These are phyloP conservation scores for Colletotrichum echinochloae DNA, from an alignment of 2,329 filamentous ascomycete species.

Conservation along the genomic window DNA sequence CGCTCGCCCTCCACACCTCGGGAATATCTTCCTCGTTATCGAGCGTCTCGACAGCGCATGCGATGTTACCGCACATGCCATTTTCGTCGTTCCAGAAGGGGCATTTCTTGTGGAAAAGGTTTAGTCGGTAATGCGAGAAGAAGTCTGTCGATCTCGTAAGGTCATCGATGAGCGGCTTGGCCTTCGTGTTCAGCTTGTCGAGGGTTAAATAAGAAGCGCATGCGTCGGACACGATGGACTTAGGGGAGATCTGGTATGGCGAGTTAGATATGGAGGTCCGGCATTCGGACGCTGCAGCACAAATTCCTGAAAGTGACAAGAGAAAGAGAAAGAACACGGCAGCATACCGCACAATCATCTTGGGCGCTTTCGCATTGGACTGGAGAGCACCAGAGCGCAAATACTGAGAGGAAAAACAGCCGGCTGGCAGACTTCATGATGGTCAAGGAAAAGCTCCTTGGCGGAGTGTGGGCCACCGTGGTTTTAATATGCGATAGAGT, in stretches of 20 bases:
- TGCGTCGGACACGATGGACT: slow-evolving; percentile 90
- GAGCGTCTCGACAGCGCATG: slow-evolving; percentile 93
- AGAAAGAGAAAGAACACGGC: slow-evolving; percentile 42
- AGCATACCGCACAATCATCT: slow-evolving; percentile 67
- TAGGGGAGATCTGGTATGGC: slow-evolving; percentile 80
- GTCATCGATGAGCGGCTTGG: slow-evolving; percentile 82
- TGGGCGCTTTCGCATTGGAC: slow-evolving; percentile 58
- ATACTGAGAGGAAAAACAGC: slow-evolving; percentile 67
- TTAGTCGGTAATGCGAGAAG: slow-evolving; percentile 97
- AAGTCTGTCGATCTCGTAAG: slow-evolving; percentile 93
- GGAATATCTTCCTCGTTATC: slow-evolving; percentile 97
- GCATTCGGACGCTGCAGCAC: slow-evolving; percentile 40
- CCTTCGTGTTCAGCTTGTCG: slow-evolving; percentile 81
- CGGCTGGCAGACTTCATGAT: slow-evolving; percentile 67
- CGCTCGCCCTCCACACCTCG: slow-evolving; percentile 88
- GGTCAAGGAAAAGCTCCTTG: neutral
- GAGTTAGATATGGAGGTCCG: slow-evolving; percentile 55
- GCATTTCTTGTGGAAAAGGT: slow-evolving; percentile 93
- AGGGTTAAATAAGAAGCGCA: slow-evolving; percentile 94
- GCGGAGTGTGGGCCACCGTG: slow-evolving; percentile 5
- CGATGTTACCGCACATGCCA: slow-evolving; percentile 96
- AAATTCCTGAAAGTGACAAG: slow-evolving; percentile 38
- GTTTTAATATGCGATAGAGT: slow-evolving; percentile 12
- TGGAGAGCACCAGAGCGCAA: slow-evolving; percentile 65
- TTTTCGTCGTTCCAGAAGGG: slow-evolving; percentile 96